These are phyloP conservation scores for Eucalyptus sp. DNA, from an alignment of 345 rosid species.

Conservation along the genomic window DNA sequence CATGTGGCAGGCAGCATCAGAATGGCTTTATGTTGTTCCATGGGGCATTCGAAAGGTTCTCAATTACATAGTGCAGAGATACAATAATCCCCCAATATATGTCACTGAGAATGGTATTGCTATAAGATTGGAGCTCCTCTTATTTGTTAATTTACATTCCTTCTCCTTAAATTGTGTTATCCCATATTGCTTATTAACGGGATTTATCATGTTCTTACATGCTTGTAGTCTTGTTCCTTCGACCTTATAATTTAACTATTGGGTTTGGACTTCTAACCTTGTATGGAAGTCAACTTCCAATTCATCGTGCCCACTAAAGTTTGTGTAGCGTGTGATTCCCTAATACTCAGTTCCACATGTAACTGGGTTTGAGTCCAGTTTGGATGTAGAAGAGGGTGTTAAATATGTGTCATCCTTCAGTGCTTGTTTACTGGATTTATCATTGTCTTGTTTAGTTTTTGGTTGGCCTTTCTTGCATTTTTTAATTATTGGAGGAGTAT, in stretches of 20 bases:
- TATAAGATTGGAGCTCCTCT: not conserved
- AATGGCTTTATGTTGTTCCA: constrained; percentile 84
- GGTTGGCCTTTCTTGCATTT: not conserved
- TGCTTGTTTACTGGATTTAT: not conserved
- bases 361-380: not conserved
- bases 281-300: not conserved
- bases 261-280: not conserved
- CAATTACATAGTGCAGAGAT: constrained; percentile 45
- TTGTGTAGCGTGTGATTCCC: not conserved
- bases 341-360: not conserved
- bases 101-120: constrained; percentile 77
- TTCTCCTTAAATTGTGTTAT: not conserved
- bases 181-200: not conserved
- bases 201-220: not conserved
- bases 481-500: not conserved
- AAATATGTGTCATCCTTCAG: not conserved
- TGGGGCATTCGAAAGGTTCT: constrained; percentile 81
- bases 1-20: constrained; percentile 75
- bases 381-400: not conserved
- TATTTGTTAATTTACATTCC: not conserved
- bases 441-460: not conserved
- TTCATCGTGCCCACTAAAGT: not conserved
- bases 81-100: constrained; percentile 54
- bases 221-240: not conserved
- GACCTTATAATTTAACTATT: not conserved